phyloP scores from a whole-genome alignment of 805 yeast species.

The Candida glaebosa region DNA sequence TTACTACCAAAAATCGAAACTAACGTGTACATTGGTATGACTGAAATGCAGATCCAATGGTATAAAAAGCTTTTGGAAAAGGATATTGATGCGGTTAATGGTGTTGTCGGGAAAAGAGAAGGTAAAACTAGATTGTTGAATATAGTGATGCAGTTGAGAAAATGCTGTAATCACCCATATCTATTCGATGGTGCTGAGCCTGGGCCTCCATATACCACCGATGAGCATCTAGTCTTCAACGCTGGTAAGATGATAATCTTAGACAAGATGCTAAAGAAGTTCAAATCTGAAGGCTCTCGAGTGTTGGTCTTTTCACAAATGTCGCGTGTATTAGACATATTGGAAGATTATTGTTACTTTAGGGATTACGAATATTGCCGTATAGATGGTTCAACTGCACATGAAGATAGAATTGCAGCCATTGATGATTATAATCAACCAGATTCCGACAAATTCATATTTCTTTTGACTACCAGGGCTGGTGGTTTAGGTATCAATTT shows the following conservation, averaged over 20 bases:
- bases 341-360: slow-evolving; percentile 88
- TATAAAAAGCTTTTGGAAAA: slow-evolving; percentile 83
- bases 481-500: slow-evolving; percentile 95
- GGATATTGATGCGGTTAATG: slow-evolving; percentile 95
- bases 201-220: slow-evolving; percentile 96
- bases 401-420: slow-evolving; percentile 87
- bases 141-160: slow-evolving; percentile 94
- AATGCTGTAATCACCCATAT: slow-evolving; percentile 97
- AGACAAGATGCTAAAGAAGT: slow-evolving; percentile 74
- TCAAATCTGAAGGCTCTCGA: slow-evolving; percentile 76
- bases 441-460: slow-evolving; percentile 76
- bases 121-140: slow-evolving; percentile 87
- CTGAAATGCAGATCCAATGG: slow-evolving; percentile 93
- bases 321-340: slow-evolving; percentile 83
- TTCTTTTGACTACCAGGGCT: slow-evolving; percentile 88
- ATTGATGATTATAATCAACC: slow-evolving; percentile 90
- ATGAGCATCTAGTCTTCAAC: slow-evolving; percentile 87
- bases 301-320: slow-evolving; percentile 91
- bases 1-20: slow-evolving; percentile 86
- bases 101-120: slow-evolving; percentile 91
- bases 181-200: slow-evolving; percentile 99
- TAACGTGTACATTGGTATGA: slow-evolving; percentile 89
- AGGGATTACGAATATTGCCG: slow-evolving; percentile 85
- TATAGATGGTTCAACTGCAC: slow-evolving; percentile 91
- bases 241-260: slow-evolving; percentile 88